phyloP scores from a whole-genome alignment of 1,284 basidiomycete species.

The Schizophyllum amplum region DNA sequence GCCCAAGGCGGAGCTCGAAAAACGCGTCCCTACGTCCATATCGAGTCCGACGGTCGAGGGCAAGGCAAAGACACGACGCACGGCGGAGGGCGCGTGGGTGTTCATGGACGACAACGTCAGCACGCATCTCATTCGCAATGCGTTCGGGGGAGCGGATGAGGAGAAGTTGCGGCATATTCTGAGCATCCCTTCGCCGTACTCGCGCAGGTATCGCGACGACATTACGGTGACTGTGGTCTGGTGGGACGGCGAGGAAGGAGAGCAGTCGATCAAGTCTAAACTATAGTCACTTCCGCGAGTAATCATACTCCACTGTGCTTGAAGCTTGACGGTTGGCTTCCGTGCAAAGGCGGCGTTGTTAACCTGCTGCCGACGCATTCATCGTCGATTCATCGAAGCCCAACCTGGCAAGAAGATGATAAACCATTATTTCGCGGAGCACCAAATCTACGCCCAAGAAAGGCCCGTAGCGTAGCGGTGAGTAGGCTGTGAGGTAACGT shows the following conservation, averaged over 20 bases:
- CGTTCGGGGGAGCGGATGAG: constrained; percentile 82
- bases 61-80: constrained; percentile 36
- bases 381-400: too few species aligned
- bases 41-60: constrained; percentile 52
- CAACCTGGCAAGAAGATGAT: too few species aligned
- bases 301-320: too few species aligned
- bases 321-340: too few species aligned
- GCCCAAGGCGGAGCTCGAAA: constrained; percentile 46
- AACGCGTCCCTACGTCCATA: constrained; percentile 44
- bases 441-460: neutral
- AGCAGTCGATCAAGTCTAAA: neutral
- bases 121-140: constrained; percentile 91
- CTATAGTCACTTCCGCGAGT: too few species aligned
- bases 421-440: neutral
- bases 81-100: constrained; percentile 48
- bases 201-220: constrained; percentile 81
- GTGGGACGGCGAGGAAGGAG: constrained; percentile 54
- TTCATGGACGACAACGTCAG: constrained; percentile 85
- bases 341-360: too few species aligned
- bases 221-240: constrained; percentile 85
- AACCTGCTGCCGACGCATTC: too few species aligned
- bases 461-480: neutral
- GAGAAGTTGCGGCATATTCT: constrained; percentile 60
- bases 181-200: constrained; percentile 80
- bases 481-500: neutral